Base-by-base conservation (phyloP, 2,329 filamentous ascomycete species). In the Bipolaris oryzae region DNA sequence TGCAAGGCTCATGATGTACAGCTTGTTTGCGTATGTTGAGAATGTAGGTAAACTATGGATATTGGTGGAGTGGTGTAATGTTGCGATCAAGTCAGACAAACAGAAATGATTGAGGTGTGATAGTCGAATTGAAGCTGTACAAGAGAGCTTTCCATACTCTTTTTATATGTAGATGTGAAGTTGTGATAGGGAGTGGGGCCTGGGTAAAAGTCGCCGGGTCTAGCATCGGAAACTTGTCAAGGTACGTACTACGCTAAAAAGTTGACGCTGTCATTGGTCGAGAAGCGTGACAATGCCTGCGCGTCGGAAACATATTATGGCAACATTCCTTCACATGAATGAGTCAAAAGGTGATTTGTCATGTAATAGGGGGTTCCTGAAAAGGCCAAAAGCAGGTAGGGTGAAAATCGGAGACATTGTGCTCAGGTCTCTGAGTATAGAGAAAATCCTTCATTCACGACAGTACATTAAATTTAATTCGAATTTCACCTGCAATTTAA, bases 1-100 rank as follows among this genome's bases (percentile, higher is more conserved):
- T 50, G 72, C 70, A 56, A 68, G 41, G 23, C 67, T 64, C 72
- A 74, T 74, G 15, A 21, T 51, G 18, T 18, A 39, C 10, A 31
- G 28, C 10, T 31, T 31, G 3, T 7, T 10, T 23, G 20, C 9
- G 21, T 5, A 13, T 11, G 15, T 25, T 3, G 15, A 16, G n/a
- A 25, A 25, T 7, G 13, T 25, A 25, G 39, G 2, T 25, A 20
- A 25, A 18, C 15, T 39, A 11, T 7, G 37, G n/a, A 21, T 34
- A 7, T n/a, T 7, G 5, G 21, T 25, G 15, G 16, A 21, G 34
- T 9, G 11, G 18, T 6, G 3, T 5, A 15, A 38, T 9, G 7
- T 28, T 38, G 21, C 16, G 9, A 25, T 48, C 11, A 16, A 13
- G 2, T 20, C 38, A 28, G 21, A 37, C 9, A 21, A 23, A 20